Conservation (phyloP, 2,329 filamentous ascomycete genomes). For the Sordariomycetes sp. region DNA sequence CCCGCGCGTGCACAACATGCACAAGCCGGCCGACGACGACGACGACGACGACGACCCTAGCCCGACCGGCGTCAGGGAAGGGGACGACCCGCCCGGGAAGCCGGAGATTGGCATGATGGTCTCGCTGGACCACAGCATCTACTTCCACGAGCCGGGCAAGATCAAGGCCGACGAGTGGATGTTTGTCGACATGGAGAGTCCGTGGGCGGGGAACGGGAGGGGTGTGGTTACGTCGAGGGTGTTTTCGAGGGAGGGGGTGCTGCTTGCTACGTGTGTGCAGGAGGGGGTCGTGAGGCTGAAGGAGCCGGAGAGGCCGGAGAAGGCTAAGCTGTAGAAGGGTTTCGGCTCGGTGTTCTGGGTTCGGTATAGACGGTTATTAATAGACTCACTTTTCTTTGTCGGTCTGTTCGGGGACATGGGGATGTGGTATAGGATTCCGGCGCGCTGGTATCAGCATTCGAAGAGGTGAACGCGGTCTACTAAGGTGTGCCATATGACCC, state of each 20-base stretch:
- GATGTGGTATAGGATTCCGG: no score
- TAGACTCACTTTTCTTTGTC: background rate
- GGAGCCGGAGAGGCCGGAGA: constrained; percentile 23
- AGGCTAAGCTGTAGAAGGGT: constrained; percentile 9
- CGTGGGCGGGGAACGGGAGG: constrained; percentile 67
- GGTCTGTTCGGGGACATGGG: background rate
- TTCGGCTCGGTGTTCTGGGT: background rate
- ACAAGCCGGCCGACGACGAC: constrained; percentile 20
- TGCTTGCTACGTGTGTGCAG: constrained; percentile 70
- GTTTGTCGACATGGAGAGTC: constrained; percentile 66
- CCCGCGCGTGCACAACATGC: constrained; percentile 65
- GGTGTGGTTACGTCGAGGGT: constrained; percentile 67
- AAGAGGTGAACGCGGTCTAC: no score
- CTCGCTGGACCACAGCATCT: constrained; percentile 62
- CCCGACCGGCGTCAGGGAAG: constrained; percentile 13
- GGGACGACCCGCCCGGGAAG: constrained; percentile 32
- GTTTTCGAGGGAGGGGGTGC: constrained; percentile 53
- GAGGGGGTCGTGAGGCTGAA: constrained; percentile 46
- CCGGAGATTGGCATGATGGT: constrained; percentile 75
- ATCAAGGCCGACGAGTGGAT: constrained; percentile 62
- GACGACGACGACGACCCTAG: background rate
- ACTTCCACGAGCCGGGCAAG: constrained; percentile 47
- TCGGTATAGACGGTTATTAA: background rate
- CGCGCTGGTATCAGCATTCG: no score
- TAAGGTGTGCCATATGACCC: no score